Conservation (phyloP, 371 early-diverging fungal genomes). For the Zychaea mexicana region DNA sequence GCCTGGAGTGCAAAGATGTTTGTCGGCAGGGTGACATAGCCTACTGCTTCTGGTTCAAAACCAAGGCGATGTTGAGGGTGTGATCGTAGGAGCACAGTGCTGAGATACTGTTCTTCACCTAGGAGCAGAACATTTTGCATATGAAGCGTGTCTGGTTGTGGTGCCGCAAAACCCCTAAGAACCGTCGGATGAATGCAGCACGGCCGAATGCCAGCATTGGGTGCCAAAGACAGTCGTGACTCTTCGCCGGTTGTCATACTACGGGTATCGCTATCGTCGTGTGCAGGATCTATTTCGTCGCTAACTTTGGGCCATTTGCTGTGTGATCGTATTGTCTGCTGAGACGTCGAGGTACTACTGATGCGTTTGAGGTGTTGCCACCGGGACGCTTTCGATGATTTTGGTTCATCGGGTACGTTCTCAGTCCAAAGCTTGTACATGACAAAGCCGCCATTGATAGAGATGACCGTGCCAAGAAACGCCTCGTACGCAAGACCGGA, state of each 20-base stretch:
- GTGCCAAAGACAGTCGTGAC: conserved; percentile 34
- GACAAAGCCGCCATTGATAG: conserved; percentile 45
- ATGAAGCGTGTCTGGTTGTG: conserved; percentile 42
- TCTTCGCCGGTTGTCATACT: conserved; percentile 15
- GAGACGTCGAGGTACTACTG: conserved; percentile 11
- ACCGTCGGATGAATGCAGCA: conserved; percentile 56
- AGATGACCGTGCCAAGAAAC: conserved; percentile 38
- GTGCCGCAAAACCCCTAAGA: conserved; percentile 35
- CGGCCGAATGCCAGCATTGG: conserved; percentile 26
- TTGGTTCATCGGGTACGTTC: conserved; percentile 2
- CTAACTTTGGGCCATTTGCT: conserved; percentile 38
- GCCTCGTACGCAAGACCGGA: conserved; percentile 50
- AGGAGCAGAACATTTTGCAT: conserved; percentile 45
- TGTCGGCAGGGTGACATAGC: conserved; percentile 41
- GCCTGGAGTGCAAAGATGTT: conserved; percentile 39
- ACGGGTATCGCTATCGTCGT: conserved; percentile 20
- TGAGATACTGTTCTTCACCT: conserved; percentile 48
- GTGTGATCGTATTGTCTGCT: conserved; percentile 11
- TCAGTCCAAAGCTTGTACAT: conserved; percentile 53
- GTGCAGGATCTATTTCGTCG: conserved; percentile 33
- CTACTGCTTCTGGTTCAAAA: conserved; percentile 53
- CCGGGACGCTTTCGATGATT: neutral
- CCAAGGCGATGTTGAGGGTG: conserved; percentile 46
- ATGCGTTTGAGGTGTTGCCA: neutral
- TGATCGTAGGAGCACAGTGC: conserved; percentile 39